Evolutionary conservation across 805 yeast genomes (phyloP), one percentile per base, ranked within the genome.

Genomic region (Pichia membranifaciens): DNA sequence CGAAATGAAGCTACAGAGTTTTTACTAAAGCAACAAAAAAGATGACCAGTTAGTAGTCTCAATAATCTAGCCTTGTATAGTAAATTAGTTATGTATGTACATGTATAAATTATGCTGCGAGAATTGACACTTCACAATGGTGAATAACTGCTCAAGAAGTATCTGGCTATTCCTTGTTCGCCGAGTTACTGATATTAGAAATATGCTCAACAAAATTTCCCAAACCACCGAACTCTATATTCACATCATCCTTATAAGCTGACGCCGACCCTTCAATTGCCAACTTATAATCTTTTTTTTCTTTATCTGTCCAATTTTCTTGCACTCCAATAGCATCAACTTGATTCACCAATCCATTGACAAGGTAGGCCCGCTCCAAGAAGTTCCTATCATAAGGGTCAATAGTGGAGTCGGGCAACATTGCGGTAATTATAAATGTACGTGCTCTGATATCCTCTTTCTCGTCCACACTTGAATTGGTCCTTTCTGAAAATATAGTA

Each of bases 381-480:
- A 58, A 60, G 43, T 57, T 58, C 47, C 71, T 55, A 38, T 67
- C 71, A 37, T 54, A 42, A 13, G 50, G 50, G 34, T 47, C 50
- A 25, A 43, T 20, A n/a, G 31, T 38, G 16, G 41, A 37, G 34
- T 45, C 33, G 2, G 56, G 62, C 44, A 65, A 57, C 47, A 60
- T 66, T 0, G 51, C 44, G 20, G 52, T 48, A 0, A 62, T 44
- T 16, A 56, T 52, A 21, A 63, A 41, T 9, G 63, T 28, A 21
- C 54, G 43, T n/a, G 50, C 44, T 33, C 45, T 47, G 6, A 41
- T 40, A n/a, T 53, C 17, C 13, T 22, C n/a, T 5, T 36, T 17
- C 1, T 28, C 40, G 10, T 10, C 29, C 29, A 25, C 29, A 25
- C 10, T 7, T 25, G 29, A 25, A 2, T 21, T 25, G 0, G 38